Conservation (phyloP, 75 land plant species). For the Sequoiadendron giganteum region DNA sequence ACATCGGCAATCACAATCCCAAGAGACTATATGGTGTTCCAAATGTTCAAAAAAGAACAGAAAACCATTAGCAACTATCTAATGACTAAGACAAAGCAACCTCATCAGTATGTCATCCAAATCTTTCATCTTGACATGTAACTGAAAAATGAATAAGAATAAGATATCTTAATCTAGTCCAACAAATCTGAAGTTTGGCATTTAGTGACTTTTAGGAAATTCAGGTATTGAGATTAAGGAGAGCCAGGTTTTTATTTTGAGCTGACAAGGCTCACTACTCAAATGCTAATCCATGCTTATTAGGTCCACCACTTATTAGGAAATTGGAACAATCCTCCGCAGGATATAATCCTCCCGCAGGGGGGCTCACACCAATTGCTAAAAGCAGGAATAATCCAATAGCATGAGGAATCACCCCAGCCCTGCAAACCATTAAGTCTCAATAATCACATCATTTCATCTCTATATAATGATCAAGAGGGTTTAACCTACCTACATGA, state of each 20-base stretch:
- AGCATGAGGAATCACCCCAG: not conserved
- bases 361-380: not conserved
- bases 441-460: not conserved
- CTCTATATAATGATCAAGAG: not conserved
- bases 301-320: not conserved
- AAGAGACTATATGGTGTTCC: not conserved
- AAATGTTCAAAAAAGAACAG: not conserved
- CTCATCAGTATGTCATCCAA: not conserved
- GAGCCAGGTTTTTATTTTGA: no score
- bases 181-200: not conserved
- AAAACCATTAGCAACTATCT: not conserved
- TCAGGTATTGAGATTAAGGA: not conserved
- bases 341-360: not conserved
- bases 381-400: not conserved
- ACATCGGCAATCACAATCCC: not conserved
- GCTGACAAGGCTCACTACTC: no score
- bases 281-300: not conserved
- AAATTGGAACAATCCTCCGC: not conserved
- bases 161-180: not conserved
- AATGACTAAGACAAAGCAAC: not conserved
- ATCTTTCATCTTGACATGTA: not conserved
- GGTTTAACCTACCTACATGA: not conserved
- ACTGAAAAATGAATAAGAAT: not conserved
- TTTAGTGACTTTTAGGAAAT: not conserved
- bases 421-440: not conserved